A percentile compares a stretch with the other conserved stretches of the same genome.
phyloP scores from a whole-genome alignment of 2,329 filamentous ascomycete species.

The Botrytis galanthina region DNA sequence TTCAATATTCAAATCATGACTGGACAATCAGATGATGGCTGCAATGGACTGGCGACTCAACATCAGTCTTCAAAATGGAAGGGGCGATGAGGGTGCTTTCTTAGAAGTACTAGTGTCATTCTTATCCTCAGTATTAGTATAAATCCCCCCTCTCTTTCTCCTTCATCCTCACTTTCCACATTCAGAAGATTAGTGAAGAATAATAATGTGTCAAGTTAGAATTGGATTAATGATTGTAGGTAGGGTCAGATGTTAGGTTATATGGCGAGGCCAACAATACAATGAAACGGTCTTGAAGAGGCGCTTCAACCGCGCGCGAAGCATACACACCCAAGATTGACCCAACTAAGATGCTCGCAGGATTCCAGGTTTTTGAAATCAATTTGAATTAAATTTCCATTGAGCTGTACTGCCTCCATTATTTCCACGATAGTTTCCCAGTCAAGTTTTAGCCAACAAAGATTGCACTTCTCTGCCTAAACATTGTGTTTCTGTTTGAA shows the following conservation, averaged over 20 bases:
- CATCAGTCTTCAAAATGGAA: neutral
- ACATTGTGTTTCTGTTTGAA: conserved; percentile 21
- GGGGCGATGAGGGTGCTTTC: neutral
- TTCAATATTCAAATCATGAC: neutral
- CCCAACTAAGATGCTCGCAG: neutral
- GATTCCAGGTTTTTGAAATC: no score
- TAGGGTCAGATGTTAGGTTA: neutral
- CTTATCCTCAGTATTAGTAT: neutral
- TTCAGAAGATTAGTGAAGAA: no score
- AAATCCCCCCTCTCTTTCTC: neutral
- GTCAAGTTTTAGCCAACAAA: neutral
- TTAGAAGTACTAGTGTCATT: neutral
- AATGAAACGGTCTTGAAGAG: neutral
- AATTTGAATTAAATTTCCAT: neutral
- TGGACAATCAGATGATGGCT: neutral
- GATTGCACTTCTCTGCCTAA: neutral
- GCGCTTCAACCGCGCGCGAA: neutral
- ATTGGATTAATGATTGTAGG: neutral
- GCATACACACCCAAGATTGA: neutral
- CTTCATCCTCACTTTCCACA: neutral
- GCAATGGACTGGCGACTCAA: neutral
- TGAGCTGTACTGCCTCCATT: no score
- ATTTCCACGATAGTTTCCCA: no score
- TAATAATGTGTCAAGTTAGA: no score
- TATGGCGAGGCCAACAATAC: neutral